Evolutionary conservation across 306 rosid species (phyloP), one percentile per base, ranked within the genome.

Genomic region (Cucumis melo): DNA sequence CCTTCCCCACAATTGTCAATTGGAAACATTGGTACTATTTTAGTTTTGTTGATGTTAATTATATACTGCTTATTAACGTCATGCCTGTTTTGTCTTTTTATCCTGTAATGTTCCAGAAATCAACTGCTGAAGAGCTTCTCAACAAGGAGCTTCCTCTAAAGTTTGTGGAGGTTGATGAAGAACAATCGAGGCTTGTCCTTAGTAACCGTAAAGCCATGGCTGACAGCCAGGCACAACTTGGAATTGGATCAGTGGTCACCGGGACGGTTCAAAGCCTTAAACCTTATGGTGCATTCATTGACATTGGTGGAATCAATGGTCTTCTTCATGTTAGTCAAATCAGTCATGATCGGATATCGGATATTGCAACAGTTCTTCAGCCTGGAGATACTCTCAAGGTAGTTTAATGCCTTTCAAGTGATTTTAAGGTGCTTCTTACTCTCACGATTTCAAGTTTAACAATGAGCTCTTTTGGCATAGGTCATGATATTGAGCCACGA

Each of bases 301-400:
- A 94, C 79, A 94, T 94, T 83, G 98, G 98, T 75, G 98, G 98
- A 78, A 88, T 93, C 81, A 93, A 89, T 64, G 98, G 98, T 79
- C 97, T 94, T 81, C 98, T 94, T 84, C 98, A 94, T 54, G 97
- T 94, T 76, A 94, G 98, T 88, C 98, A 94, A 86, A 94, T 94
- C 83, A 94, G 98, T 82, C 97, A 94, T 76, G 97, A 94, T 74
- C 91, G 97, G 16, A 91, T 94, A 78, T 80, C 96, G 41, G 98
- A 94, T 81, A 90, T 94, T 80, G 90, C 82, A 15, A 90, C 94
- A 3, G 97, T 90, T 82, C 94, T 94, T 84, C 97, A 91, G 81
- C 97, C 98, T 74, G 97, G 99, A 20, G 99, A 94, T 80, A 82
- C 87, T 63, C 91, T 94, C 77, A 94, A 92, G 96, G 99, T 93